phyloP scores from a whole-genome alignment of 345 rosid genomes.

The Sisymbrium altissimum region DNA sequence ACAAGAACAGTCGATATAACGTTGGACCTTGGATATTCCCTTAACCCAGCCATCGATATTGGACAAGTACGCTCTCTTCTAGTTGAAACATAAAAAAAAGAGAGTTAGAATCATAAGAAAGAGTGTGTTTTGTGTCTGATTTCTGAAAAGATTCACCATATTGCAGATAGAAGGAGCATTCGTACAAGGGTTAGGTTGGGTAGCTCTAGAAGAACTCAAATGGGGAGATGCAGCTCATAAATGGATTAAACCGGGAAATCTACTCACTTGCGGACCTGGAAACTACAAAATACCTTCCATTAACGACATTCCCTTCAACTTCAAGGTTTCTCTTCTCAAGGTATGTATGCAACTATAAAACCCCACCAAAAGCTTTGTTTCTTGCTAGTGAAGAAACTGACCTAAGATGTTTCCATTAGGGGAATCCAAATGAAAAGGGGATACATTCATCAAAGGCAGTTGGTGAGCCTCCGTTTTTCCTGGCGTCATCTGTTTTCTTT shows the following conservation, averaged over 20 bases:
- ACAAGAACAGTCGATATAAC: constrained; percentile 65
- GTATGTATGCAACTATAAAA: background rate
- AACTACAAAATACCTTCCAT: background rate
- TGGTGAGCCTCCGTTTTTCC: background rate
- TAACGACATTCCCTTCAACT: background rate
- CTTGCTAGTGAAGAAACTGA: background rate
- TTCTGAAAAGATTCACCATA: background rate
- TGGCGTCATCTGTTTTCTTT: background rate
- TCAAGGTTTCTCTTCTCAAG: background rate
- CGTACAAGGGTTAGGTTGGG: background rate
- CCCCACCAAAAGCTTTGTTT: background rate
- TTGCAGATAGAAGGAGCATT: background rate
- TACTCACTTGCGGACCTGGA: background rate
- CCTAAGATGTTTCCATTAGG: background rate
- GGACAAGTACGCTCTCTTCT: background rate
- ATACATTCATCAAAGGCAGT: background rate
- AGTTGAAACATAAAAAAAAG: background rate
- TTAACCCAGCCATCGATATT: constrained; percentile 86
- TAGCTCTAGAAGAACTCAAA: background rate
- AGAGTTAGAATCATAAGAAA: background rate
- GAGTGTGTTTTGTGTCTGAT: background rate
- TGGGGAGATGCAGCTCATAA: background rate
- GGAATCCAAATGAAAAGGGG: background rate
- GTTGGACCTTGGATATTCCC: constrained; percentile 85
- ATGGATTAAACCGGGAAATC: background rate